These are phyloP conservation scores for Smittium culicis DNA, from an alignment of 371 early-diverging fungal species.

Conservation along the genomic window DNA sequence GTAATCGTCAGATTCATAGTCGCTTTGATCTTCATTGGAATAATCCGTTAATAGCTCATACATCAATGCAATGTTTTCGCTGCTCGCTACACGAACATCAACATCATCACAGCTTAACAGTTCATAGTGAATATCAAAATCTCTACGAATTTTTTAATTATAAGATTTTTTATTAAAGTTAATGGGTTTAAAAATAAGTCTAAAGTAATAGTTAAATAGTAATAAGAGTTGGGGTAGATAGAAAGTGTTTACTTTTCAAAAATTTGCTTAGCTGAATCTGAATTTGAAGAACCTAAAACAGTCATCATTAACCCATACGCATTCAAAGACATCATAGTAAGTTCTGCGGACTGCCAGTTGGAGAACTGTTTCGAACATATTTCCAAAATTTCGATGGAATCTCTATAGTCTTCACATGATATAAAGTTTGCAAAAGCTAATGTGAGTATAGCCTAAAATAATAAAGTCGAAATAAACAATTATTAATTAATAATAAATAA, in stretches of 20 bases:
- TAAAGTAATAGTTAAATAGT: slow-evolving; percentile 10
- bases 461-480: no score
- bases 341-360: background rate
- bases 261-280: slow-evolving; percentile 17
- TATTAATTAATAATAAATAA: no score
- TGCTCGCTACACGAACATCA: slow-evolving; percentile 56
- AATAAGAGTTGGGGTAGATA: slow-evolving; percentile 12
- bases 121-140: slow-evolving; percentile 32
- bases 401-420: background rate
- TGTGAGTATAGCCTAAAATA: slow-evolving; percentile 1
- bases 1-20: background rate
- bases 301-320: slow-evolving; percentile 25
- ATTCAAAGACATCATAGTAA: slow-evolving; percentile 12
- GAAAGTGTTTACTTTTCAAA: slow-evolving; percentile 35
- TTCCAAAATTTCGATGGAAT: slow-evolving; percentile 8
- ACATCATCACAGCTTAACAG: slow-evolving; percentile 45
- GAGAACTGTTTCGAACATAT: slow-evolving; percentile 9
- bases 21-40: background rate
- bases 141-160: slow-evolving; percentile 6
- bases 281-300: slow-evolving; percentile 13
- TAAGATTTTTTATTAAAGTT: background rate
- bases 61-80: slow-evolving; percentile 60
- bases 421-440: background rate
- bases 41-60: slow-evolving; percentile 37
- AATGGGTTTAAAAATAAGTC: slow-evolving; percentile 15